phyloP scores from a whole-genome alignment of 2,329 filamentous ascomycete species.

The Hortaea werneckii region DNA sequence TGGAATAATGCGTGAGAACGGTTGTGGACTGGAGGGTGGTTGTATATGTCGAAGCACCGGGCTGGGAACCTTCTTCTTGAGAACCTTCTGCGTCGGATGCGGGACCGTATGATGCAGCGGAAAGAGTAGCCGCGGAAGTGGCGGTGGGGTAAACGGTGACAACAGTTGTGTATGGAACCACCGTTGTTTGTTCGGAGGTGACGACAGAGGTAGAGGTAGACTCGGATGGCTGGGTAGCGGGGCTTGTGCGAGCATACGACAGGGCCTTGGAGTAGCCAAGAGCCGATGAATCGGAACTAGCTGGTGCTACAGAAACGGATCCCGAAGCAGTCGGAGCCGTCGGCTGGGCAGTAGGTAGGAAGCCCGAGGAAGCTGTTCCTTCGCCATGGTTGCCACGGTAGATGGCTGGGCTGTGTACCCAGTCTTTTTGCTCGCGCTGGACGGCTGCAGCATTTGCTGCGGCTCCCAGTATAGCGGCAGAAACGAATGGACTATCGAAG shows the following conservation, averaged over 20 bases:
- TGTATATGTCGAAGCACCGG: not conserved
- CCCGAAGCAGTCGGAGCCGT: not conserved
- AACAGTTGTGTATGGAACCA: not conserved
- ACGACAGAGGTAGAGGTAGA: not conserved
- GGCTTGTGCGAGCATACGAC: not conserved
- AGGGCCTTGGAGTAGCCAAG: not conserved
- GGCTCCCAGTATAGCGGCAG: constrained; percentile 8
- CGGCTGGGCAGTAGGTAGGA: not conserved
- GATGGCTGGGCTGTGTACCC: not conserved
- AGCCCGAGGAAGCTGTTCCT: not conserved
- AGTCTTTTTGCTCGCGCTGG: not conserved
- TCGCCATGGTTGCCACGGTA: not conserved
- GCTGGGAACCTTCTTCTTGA: not conserved
- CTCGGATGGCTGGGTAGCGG: not conserved
- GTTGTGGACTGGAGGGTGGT: not conserved
- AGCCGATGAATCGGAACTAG: not conserved
- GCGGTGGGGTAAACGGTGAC: not conserved
- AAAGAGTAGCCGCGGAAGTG: not conserved
- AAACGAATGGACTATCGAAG: constrained; percentile 15
- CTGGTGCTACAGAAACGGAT: not conserved
- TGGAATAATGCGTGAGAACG: not conserved
- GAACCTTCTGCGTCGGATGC: not conserved
- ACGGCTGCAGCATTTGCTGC: constrained; percentile 14
- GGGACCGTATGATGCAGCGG: not conserved
- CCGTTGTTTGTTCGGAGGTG: not conserved